Evolutionary conservation across 1,284 basidiomycete species (phyloP).

Genomic region (Meripilus lineatus): DNA sequence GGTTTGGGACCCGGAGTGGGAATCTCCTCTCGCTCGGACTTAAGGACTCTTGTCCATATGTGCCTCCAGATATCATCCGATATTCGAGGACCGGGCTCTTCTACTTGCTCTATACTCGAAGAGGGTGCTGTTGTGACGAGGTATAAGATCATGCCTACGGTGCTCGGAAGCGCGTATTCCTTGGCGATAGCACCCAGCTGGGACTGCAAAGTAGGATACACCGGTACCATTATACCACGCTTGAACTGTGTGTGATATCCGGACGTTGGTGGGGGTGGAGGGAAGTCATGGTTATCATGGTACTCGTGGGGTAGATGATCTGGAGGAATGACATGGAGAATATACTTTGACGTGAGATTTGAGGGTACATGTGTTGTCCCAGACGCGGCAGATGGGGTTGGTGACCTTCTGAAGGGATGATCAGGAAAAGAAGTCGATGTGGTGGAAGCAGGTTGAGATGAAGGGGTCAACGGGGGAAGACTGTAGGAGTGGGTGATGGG

Average conservation of each 20-base stretch:
- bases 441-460: constrained; percentile 23
- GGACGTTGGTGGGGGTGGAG: constrained; percentile 50
- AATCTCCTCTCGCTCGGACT: constrained; percentile 57
- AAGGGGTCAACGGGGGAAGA: constrained; percentile 26
- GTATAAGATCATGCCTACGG: constrained; percentile 72
- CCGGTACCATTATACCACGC: constrained; percentile 70
- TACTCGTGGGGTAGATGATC: constrained; percentile 56
- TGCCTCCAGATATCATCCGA: constrained; percentile 83
- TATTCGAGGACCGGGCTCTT: constrained; percentile 68
- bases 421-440: constrained; percentile 37
- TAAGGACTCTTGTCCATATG: constrained; percentile 70
- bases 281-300: constrained; percentile 40
- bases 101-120: constrained; percentile 26
- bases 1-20: constrained; percentile 37
- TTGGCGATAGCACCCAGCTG: constrained; percentile 79
- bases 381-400: constrained; percentile 48
- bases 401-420: constrained; percentile 46
- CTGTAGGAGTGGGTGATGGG: constrained; percentile 36
- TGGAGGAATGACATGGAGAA: constrained; percentile 76
- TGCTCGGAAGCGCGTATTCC: constrained; percentile 82
- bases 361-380: constrained; percentile 38
- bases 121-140: constrained; percentile 42
- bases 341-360: constrained; percentile 48
- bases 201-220: constrained; percentile 65
- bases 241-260: constrained; percentile 75